Percentiles rank a stretch among this genome's conserved stretches.
These are phyloP conservation scores for Arachnomyces sp. DNA, from an alignment of 2,329 filamentous ascomycete genomes.

Conservation along the genomic window DNA sequence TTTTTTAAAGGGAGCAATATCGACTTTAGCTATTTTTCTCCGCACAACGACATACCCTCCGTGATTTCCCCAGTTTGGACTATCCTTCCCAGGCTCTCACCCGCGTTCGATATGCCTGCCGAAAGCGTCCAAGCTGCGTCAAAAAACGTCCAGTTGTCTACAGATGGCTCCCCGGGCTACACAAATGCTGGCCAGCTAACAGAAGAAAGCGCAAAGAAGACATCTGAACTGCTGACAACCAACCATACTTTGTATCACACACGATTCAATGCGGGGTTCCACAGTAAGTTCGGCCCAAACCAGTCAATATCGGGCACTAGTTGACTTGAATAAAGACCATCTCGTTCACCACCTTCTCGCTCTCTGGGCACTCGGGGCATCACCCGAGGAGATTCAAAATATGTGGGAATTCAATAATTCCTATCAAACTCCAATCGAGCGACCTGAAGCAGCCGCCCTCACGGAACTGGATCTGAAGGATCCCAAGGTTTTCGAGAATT, in stretches of 20 bases:
- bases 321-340: constrained; percentile 13
- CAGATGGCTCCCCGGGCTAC: no score
- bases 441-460: no score
- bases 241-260: constrained; percentile 69
- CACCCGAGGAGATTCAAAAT: constrained; percentile 12
- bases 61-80: no score
- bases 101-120: no score
- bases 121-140: no score
- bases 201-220: constrained; percentile 56
- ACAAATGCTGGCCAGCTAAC: no score
- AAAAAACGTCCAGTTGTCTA: no score
- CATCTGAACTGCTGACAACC: constrained; percentile 63
- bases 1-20: no score
- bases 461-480: constrained; percentile 11
- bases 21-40: no score
- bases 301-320: background rate
- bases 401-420: constrained; percentile 14
- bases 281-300: constrained; percentile 49
- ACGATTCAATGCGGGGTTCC: constrained; percentile 74
- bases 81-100: no score
- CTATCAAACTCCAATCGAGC: constrained; percentile 14
- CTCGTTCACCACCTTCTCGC: constrained; percentile 21
- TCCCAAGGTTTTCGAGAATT: constrained; percentile 7
- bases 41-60: no score
- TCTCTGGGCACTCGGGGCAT: constrained; percentile 17